These are phyloP conservation scores for Dentipellis fragilis DNA, from an alignment of 768 basidiomycete species.

Conservation along the genomic window DNA sequence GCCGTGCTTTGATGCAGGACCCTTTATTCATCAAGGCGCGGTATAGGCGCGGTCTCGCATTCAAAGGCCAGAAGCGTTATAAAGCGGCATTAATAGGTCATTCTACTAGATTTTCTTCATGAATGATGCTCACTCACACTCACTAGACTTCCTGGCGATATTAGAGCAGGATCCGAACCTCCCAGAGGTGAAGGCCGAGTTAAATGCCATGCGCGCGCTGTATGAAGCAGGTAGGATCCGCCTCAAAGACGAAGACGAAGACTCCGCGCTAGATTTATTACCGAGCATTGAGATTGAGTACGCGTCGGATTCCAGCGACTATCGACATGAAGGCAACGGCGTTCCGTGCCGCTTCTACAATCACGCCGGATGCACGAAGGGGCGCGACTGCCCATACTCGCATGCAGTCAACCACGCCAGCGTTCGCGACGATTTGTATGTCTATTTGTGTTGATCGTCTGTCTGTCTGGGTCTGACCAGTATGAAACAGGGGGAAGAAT, in stretches of 20 bases:
- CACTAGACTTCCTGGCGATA: conserved; percentile 20
- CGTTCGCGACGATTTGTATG: conserved; percentile 44
- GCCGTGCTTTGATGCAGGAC: conserved; percentile 12
- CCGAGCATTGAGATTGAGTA: conserved; percentile 28
- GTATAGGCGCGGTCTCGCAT: conserved; percentile 25
- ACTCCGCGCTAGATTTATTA: conserved; percentile 15
- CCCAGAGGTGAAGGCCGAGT: conserved; percentile 12
- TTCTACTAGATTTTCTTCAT: too few species aligned
- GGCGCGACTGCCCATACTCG: conserved; percentile 32
- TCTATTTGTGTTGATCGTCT: neutral
- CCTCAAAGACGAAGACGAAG: conserved; percentile 11
- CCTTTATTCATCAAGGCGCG: conserved; percentile 25
- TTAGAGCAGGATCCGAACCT: conserved; percentile 20
- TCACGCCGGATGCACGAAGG: conserved; percentile 36
- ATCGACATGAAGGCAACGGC: conserved; percentile 38
- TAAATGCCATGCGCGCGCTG: conserved; percentile 7
- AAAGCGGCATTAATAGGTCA: neutral
- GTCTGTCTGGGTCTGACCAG: too few species aligned
- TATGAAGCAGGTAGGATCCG: neutral
- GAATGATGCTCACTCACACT: too few species aligned
- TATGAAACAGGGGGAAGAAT: conserved; percentile 35
- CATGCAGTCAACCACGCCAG: conserved; percentile 49
- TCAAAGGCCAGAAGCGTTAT: conserved; percentile 15
- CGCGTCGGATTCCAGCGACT: conserved; percentile 46
- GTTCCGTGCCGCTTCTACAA: conserved; percentile 50